Evolutionary conservation across 129 eudicot genomes (phyloP).

Genomic region (Deinandra increscens): DNA sequence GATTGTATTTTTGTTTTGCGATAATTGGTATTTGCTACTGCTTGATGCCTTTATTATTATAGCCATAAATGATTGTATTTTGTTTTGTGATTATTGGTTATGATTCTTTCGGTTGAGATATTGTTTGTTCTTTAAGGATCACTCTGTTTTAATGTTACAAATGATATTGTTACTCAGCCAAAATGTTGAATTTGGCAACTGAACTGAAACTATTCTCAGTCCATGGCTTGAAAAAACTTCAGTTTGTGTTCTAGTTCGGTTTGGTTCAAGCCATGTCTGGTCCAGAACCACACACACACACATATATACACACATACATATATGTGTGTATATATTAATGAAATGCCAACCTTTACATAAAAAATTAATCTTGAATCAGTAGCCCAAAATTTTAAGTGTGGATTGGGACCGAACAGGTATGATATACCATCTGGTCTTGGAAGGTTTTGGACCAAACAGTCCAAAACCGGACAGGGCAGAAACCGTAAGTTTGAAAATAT

Average conservation of each 20-base stretch:
- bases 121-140: slow-evolving; percentile 6
- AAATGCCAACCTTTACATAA: not conserved
- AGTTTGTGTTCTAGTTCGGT: not conserved
- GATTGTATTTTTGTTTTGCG: not conserved
- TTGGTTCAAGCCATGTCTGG: not conserved
- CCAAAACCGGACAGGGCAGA: not conserved
- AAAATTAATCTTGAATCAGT: not conserved
- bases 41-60: slow-evolving; percentile 6
- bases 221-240: not conserved
- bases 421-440: not conserved
- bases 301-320: no score
- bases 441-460: not conserved
- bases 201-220: not conserved
- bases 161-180: not conserved
- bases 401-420: not conserved
- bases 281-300: not conserved
- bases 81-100: not conserved
- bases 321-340: no score
- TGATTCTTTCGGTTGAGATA: slow-evolving; percentile 9
- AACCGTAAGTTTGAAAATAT: not conserved
- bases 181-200: not conserved
- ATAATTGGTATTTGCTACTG: not conserved
- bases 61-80: not conserved
- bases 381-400: not conserved
- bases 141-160: not conserved